Conservation (phyloP, 2,329 filamentous ascomycete species). For the Hypoxylon sp. region DNA sequence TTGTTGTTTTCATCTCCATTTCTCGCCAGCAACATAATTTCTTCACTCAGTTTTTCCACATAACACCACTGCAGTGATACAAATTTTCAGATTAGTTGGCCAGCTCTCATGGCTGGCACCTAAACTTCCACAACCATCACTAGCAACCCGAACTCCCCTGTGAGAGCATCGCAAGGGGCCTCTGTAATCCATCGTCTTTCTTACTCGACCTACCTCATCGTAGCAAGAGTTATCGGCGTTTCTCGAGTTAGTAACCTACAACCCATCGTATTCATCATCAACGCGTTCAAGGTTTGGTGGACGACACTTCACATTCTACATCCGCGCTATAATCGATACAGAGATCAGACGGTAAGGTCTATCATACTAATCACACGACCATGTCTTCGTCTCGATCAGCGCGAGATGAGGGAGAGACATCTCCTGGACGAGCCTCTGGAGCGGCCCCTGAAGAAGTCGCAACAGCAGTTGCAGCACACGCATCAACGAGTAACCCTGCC, state of each 20-base stretch:
- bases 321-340: not conserved
- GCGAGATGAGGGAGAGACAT: too few relatives aligned
- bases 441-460: too few relatives aligned
- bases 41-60: conserved; percentile 8
- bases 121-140: not conserved
- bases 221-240: not conserved
- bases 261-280: not conserved
- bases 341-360: not conserved
- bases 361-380: not conserved
- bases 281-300: not conserved
- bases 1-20: conserved; percentile 2
- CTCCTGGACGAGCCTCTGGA: too few relatives aligned
- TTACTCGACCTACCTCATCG: not conserved
- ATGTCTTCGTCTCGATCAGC: too few relatives aligned
- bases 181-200: too few relatives aligned
- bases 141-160: not conserved
- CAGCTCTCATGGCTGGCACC: conserved; percentile 15
- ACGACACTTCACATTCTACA: not conserved
- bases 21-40: conserved; percentile 10
- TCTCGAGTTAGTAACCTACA: not conserved
- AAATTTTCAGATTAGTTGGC: not conserved
- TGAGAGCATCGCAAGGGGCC: too few relatives aligned
- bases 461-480: too few relatives aligned
- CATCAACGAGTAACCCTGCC: too few relatives aligned
- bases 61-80: too few relatives aligned